phyloP scores from a whole-genome alignment of 2,329 filamentous ascomycete genomes.

The Zymoseptoria ardabiliae region DNA sequence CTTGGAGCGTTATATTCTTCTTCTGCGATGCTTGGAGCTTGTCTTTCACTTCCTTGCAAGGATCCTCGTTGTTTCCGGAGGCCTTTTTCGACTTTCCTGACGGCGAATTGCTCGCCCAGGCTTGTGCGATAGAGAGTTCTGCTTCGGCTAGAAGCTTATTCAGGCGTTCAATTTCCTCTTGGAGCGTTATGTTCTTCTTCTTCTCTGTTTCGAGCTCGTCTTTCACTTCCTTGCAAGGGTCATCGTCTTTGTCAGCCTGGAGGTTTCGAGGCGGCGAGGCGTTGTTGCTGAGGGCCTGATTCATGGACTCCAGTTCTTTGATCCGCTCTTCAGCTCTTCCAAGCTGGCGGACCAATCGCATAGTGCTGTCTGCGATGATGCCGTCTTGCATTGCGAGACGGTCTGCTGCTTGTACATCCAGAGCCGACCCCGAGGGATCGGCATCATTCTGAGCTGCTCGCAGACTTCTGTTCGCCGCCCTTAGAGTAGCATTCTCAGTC shows the following conservation, averaged over 20 bases:
- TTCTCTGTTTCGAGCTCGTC: too few relatives aligned
- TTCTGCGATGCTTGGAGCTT: too few relatives aligned
- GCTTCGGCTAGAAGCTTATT: neutral
- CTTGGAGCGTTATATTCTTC: too few relatives aligned
- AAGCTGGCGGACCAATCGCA: neutral
- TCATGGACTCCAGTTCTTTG: neutral
- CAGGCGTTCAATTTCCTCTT: neutral
- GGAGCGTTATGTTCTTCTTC: neutral
- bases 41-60: too few relatives aligned
- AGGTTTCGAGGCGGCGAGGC: neutral
- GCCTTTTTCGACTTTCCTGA: neutral
- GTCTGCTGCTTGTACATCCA: neutral
- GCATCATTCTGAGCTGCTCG: neutral
- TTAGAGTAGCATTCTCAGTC: neutral
- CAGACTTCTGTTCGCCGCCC: neutral
- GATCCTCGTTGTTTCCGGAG: too few relatives aligned
- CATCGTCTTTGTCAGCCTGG: neutral
- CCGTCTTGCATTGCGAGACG: neutral
- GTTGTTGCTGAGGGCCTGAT: neutral
- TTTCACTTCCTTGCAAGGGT: neutral
- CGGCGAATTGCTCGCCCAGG: neutral
- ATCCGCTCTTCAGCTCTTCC: neutral
- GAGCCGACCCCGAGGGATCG: neutral
- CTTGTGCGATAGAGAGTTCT: neutral
- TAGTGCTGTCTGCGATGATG: neutral